Evolutionary conservation across 2,329 filamentous ascomycete species (phyloP).

Genomic region (Calonectria hongkongensis): DNA sequence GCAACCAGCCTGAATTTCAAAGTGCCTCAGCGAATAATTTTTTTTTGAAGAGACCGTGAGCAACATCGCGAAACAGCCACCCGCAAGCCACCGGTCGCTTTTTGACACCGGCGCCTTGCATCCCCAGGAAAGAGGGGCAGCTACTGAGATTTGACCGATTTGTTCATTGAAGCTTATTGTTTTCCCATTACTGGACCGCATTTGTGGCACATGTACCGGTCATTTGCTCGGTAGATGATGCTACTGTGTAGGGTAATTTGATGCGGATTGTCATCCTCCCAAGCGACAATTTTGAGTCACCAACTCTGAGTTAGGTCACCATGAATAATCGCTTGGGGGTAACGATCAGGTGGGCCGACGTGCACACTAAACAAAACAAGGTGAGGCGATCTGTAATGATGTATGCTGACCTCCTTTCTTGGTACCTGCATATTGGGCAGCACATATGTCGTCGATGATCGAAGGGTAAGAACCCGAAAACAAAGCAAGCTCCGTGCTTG

Average conservation of each 20-base stretch:
- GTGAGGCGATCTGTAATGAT: conserved; percentile 11
- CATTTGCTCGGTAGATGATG: not conserved
- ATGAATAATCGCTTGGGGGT: not conserved
- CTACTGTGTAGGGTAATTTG: not conserved
- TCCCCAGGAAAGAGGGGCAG: not conserved
- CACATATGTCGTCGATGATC: conserved; percentile 15
- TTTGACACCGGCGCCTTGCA: conserved; percentile 7
- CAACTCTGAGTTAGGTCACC: not conserved
- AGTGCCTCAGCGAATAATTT: not conserved
- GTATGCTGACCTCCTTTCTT: conserved; percentile 1
- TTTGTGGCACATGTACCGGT: not conserved
- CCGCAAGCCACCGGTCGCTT: not conserved
- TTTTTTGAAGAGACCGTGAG: not conserved
- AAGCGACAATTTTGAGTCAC: conserved; percentile 2
- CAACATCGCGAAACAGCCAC: conserved; percentile 26
- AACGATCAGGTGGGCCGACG: not conserved
- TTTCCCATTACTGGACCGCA: not conserved
- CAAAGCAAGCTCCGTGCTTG: conserved; percentile 20
- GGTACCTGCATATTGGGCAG: conserved; percentile 33
- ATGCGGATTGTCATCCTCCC: not conserved
- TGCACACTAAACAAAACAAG: not conserved
- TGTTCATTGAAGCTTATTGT: conserved; percentile 4
- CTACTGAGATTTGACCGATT: conserved; percentile 16
- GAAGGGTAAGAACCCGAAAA: not conserved
- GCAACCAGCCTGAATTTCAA: not conserved